Base-by-base conservation (phyloP, 73 alveolate genomes). In the Symbiodinium natans region DNA sequence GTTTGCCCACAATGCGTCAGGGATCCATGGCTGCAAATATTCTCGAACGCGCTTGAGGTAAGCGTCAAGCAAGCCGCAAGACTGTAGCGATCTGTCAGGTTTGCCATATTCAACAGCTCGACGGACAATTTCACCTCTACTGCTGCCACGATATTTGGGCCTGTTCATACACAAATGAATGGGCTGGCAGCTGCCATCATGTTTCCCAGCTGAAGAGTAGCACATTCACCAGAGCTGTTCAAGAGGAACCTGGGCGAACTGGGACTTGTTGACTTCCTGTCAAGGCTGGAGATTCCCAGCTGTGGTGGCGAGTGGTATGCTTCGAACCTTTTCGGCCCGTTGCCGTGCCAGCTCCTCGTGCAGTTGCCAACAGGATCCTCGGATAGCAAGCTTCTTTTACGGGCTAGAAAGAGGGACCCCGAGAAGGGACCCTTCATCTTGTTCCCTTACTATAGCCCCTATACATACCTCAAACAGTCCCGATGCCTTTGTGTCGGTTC, bases 291-390 rank as follows among this genome's bases (percentile, higher is more conserved):
- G 31, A 43, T 88, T 82, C 71, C 95, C 7, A 40, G 43, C 34
- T 88, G 95, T 40, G 95, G 95, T 40, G 95, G 95, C 6, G 95
- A 80, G 46, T 88, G 95, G 95, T 40, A 29, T 31, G 95, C 86
- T 56, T 56, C 86, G 27, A 41, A 82, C 42, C 2, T 88, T 31
- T 88, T 82, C 71, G 95, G 95, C 39, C 86, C 86, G 11, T 86
- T 59, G 73, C 95, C 29, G 25, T 88, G 95, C 83, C 63, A 88
- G 46, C 95, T 88, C 56, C 25, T 59, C 38, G 43, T 88, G 43
- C 86, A 68, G 29, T 36, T 88, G 95, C 95, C 95, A 21, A 63
- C 41, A n/a, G 95, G 95, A 63, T 6, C 39, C 95, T 39, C 23
- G 43, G 31, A 46, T 33, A 63, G 33, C 36, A 23, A 25, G 0